phyloP scores from a whole-genome alignment of 2,329 filamentous ascomycete genomes.

The Colletotrichum godetiae region DNA sequence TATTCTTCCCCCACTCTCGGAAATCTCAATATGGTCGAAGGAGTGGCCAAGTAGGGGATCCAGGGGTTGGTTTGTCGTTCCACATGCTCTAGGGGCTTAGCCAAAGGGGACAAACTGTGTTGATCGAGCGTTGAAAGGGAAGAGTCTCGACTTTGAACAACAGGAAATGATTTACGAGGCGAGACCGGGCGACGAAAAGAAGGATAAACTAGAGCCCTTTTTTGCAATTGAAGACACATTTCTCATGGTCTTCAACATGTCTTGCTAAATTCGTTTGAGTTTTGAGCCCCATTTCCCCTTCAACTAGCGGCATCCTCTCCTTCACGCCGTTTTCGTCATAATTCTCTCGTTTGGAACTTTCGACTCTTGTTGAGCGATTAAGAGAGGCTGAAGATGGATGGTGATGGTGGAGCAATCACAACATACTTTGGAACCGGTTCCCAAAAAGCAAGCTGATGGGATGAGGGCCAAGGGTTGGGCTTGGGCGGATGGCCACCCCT shows the following conservation, averaged over 20 bases:
- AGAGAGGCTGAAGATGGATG: neutral
- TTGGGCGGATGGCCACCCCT: conserved; percentile 20
- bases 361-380: neutral
- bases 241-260: conserved; percentile 3
- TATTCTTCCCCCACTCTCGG: conserved; percentile 23
- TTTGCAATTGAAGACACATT: conserved; percentile 7
- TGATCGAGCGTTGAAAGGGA: conserved; percentile 1
- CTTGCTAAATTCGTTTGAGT: neutral
- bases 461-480: conserved; percentile 25
- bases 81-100: conserved; percentile 24
- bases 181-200: conserved; percentile 1
- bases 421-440: conserved; percentile 5
- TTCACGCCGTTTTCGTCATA: conserved; percentile 11
- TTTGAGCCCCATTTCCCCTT: conserved; percentile 32
- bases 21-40: conserved; percentile 20
- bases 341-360: neutral
- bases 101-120: conserved; percentile 3
- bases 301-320: neutral
- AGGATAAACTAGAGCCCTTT: neutral
- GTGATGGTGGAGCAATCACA: neutral
- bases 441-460: conserved; percentile 31
- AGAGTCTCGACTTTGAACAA: neutral
- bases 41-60: conserved; percentile 7
- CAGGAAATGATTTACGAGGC: neutral
- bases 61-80: conserved; percentile 18